Percentiles rank a stretch among this genome's conserved stretches.
phyloP scores from a whole-genome alignment of 192 early-diverging fungal genomes.

The Coemansia biformis region DNA sequence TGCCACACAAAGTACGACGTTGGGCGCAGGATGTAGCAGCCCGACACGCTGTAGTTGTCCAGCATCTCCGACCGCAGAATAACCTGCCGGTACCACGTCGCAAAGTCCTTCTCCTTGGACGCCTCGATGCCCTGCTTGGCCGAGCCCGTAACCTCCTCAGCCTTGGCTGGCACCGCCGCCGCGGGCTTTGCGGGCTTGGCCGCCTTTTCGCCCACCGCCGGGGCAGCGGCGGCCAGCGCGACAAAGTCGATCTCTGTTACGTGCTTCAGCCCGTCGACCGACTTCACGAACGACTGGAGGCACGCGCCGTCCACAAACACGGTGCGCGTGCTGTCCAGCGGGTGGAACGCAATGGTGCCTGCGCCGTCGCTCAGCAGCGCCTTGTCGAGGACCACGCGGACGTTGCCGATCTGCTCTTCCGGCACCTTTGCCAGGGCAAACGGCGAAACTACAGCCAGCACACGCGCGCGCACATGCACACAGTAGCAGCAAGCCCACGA shows the following conservation, averaged over 20 bases:
- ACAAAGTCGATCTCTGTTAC: slow-evolving; percentile 53
- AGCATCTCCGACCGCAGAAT: slow-evolving; percentile 92
- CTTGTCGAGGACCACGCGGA: slow-evolving; percentile 73
- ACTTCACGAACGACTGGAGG: slow-evolving; percentile 56
- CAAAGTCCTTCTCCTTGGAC: slow-evolving; percentile 86
- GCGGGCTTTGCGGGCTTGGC: slow-evolving; percentile 52
- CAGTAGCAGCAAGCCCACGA: not conserved
- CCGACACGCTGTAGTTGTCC: slow-evolving; percentile 97
- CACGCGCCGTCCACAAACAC: slow-evolving; percentile 56
- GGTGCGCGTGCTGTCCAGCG: slow-evolving; percentile 52
- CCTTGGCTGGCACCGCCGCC: slow-evolving; percentile 49
- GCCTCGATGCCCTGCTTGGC: slow-evolving; percentile 79
- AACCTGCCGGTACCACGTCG: slow-evolving; percentile 90
- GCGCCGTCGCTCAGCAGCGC: slow-evolving; percentile 51
- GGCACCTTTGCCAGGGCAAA: slow-evolving; percentile 64
- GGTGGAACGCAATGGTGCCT: slow-evolving; percentile 62
- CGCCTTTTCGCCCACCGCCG: slow-evolving; percentile 11
- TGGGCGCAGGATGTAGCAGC: slow-evolving; percentile 98
- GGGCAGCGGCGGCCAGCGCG: slow-evolving; percentile 53
- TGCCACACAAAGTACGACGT: slow-evolving; percentile 96
- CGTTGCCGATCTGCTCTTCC: slow-evolving; percentile 50
- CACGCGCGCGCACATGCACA: not conserved
- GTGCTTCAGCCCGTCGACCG: slow-evolving; percentile 53
- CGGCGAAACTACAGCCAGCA: slow-evolving; percentile 57
- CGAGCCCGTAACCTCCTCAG: slow-evolving; percentile 53